These are phyloP conservation scores for Phytopythium delawarense DNA, from an alignment of 352 stramenopile genomes.

Conservation along the genomic window DNA sequence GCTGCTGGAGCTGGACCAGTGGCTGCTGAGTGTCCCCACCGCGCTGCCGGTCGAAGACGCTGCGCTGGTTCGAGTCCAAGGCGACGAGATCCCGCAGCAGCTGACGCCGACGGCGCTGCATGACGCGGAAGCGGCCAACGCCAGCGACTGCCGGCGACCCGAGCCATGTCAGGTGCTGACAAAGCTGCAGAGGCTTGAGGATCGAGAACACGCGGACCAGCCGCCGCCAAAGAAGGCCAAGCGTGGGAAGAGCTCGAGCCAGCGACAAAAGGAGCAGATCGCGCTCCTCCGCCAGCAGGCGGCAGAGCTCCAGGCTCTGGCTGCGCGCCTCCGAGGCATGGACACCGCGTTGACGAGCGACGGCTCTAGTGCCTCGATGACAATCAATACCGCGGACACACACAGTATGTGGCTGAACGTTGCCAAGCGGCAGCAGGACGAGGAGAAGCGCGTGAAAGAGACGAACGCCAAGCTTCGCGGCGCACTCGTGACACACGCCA, in stretches of 20 bases:
- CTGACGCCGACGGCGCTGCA: neutral
- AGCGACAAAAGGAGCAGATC: conserved; percentile 30
- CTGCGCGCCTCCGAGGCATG: conserved; percentile 1
- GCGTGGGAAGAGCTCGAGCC: conserved; percentile 24
- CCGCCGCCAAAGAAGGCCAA: conserved; percentile 18
- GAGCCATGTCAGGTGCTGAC: neutral
- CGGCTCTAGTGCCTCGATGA: neutral
- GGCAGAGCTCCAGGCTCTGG: conserved; percentile 15
- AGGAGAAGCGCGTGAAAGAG: conserved; percentile 22
- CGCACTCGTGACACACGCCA: conserved; percentile 29
- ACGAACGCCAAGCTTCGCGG: conserved; percentile 40
- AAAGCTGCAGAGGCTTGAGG: too few species aligned
- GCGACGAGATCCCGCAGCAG: neutral
- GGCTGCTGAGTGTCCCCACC: neutral
- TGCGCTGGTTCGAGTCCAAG: neutral
- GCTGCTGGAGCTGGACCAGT: conserved; percentile 1
- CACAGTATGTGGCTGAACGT: conserved; percentile 25
- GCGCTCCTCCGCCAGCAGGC: conserved; percentile 16
- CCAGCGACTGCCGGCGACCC: neutral
- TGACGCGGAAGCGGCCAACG: neutral
- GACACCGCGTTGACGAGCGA: neutral
- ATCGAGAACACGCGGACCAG: neutral
- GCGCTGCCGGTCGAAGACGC: neutral
- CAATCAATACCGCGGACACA: too few species aligned
- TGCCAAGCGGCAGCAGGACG: conserved; percentile 27